These are phyloP conservation scores for Cenchrus purpureus DNA, from an alignment of 176 grass and related monocot genomes.

Conservation along the genomic window DNA sequence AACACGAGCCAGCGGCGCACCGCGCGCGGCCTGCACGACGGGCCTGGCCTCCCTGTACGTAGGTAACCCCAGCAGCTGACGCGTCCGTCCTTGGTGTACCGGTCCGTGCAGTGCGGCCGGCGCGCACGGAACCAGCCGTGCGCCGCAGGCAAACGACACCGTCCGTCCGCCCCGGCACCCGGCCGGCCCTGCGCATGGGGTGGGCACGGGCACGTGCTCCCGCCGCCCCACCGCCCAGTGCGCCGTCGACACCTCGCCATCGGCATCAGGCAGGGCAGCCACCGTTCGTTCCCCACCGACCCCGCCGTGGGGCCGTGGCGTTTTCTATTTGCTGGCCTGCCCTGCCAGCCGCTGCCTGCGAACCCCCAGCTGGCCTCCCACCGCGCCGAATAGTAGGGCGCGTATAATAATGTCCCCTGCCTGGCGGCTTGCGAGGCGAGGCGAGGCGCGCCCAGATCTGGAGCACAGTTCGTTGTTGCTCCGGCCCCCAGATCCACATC, in stretches of 20 bases:
- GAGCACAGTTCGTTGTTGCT: neutral
- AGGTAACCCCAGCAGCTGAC: neutral
- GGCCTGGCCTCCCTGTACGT: neutral
- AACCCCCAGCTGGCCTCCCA: constrained; percentile 2
- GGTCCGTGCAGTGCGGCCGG: neutral
- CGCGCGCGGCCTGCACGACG: neutral
- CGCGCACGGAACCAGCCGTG: neutral
- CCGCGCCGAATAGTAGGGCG: neutral
- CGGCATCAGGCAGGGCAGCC: neutral
- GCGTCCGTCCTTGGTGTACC: neutral
- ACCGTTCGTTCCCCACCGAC: neutral
- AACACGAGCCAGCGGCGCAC: neutral
- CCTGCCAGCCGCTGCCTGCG: constrained; percentile 1
- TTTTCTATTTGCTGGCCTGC: constrained; percentile 21
- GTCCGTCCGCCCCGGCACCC: too few relatives aligned
- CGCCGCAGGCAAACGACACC: constrained; percentile 4
- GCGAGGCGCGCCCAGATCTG: constrained; percentile 33
- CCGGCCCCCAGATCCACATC: constrained; percentile 10
- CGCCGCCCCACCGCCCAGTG: constrained; percentile 4
- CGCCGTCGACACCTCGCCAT: constrained; percentile 22
- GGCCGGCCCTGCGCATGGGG: too few relatives aligned
- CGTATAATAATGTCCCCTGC: neutral
- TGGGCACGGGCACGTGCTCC: constrained; percentile 25
- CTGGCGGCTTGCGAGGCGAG: neutral
- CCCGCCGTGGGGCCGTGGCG: neutral